Evolutionary conservation across 257 asterid species (phyloP).

Genomic region (Verbena officinalis): DNA sequence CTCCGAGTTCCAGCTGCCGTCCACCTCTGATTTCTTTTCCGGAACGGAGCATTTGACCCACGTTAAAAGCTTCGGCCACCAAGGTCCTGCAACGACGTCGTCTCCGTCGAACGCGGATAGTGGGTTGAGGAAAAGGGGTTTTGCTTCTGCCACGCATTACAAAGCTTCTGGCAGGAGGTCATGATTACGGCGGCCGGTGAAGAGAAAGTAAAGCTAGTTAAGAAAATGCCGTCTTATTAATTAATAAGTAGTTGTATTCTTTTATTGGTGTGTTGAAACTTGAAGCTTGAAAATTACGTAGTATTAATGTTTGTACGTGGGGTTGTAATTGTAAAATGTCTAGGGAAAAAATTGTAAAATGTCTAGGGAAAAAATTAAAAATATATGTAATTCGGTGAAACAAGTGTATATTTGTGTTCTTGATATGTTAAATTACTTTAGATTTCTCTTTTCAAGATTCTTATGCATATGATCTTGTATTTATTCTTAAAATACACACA

Average conservation of each 20-base stretch:
- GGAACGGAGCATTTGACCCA: conserved; percentile 31
- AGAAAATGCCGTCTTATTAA: neutral
- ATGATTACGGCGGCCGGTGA: conserved; percentile 8
- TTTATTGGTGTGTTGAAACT: conserved; percentile 2
- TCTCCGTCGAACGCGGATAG: neutral
- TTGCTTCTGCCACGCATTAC: neutral
- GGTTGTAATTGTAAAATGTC: neutral
- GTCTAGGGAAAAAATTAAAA: neutral
- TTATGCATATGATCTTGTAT: too few relatives aligned
- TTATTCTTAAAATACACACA: too few relatives aligned
- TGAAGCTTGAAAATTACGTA: neutral
- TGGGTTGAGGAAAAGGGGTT: conserved; percentile 34
- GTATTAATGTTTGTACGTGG: neutral
- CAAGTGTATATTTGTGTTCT: conserved; percentile 15
- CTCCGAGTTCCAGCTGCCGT: conserved; percentile 50
- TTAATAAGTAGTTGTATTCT: neutral
- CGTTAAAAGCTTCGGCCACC: conserved; percentile 30
- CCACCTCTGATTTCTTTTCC: conserved; percentile 20
- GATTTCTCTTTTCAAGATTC: too few relatives aligned
- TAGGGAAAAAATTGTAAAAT: too few relatives aligned
- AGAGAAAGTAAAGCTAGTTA: neutral
- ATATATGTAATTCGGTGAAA: conserved; percentile 1
- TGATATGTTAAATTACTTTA: too few relatives aligned
- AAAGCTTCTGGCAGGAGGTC: conserved; percentile 15
- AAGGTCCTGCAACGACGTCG: neutral